Percentiles rank a stretch among this genome's conserved stretches.
phyloP scores from a whole-genome alignment of 345 rosid species.

The Litchi chinensis region DNA sequence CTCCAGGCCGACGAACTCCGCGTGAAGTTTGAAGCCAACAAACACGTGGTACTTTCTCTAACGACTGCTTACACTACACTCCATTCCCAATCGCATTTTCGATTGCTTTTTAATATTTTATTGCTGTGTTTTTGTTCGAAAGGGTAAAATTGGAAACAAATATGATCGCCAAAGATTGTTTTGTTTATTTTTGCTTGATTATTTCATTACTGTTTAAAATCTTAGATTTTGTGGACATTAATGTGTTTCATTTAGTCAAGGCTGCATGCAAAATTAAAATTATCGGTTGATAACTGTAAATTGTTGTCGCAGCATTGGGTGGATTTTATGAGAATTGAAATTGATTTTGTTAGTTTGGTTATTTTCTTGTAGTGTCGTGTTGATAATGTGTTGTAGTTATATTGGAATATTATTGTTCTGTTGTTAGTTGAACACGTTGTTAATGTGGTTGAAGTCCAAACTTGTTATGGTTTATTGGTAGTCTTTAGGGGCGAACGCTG shows the following conservation, averaged over 20 bases:
- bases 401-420: not conserved
- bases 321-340: not conserved
- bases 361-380: too few relatives aligned
- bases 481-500: not conserved
- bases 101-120: not conserved
- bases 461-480: not conserved
- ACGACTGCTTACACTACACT: not conserved
- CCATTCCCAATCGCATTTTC: not conserved
- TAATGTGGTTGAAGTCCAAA: not conserved
- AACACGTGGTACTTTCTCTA: conserved; percentile 63
- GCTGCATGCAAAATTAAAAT: not conserved
- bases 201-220: not conserved
- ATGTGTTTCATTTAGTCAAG: not conserved
- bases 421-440: not conserved
- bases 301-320: not conserved
- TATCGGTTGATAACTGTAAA: not conserved
- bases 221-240: not conserved
- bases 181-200: too few relatives aligned
- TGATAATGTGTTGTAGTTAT: too few relatives aligned
- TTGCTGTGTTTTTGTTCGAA: not conserved
- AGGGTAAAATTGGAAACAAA: not conserved
- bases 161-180: not conserved
- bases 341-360: not conserved
- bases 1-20: conserved; percentile 78
- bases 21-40: conserved; percentile 80